These are phyloP conservation scores for Aspergillus panamensis DNA, from an alignment of 495 filamentous ascomycete species.

Conservation along the genomic window DNA sequence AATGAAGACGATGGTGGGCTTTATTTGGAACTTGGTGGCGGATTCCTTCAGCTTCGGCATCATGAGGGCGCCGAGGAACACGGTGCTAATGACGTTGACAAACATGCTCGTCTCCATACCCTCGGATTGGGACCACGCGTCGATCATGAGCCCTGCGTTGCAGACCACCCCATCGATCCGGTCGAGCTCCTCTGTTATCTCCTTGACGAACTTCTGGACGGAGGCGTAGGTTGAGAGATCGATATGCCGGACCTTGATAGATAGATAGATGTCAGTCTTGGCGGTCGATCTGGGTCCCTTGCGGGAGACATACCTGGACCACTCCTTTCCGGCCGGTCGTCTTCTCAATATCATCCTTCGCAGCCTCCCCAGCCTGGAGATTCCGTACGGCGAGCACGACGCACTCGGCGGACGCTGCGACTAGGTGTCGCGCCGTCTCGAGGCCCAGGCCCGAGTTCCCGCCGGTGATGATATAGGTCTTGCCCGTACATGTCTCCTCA, in stretches of 20 bases:
- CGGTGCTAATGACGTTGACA: constrained; percentile 43
- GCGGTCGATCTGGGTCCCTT: not conserved
- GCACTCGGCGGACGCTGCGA: constrained; percentile 24
- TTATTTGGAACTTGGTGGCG: constrained; percentile 10
- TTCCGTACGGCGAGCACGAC: constrained; percentile 52
- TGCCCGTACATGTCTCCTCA: not conserved
- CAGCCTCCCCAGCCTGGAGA: constrained; percentile 38
- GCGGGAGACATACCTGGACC: not conserved
- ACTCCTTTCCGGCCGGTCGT: constrained; percentile 11
- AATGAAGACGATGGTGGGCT: constrained; percentile 15
- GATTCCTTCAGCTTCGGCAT: constrained; percentile 28
- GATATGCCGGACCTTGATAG: constrained; percentile 31
- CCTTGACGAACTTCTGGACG: constrained; percentile 31
- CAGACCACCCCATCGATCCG: constrained; percentile 34
- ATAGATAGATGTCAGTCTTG: constrained; percentile 6
- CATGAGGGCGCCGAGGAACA: constrained; percentile 31
- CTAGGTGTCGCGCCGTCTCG: constrained; percentile 25
- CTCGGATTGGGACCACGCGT: constrained; percentile 22
- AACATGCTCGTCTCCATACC: constrained; percentile 40
- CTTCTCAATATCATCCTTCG: constrained; percentile 24
- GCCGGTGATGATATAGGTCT: constrained; percentile 31
- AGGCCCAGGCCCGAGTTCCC: constrained; percentile 32
- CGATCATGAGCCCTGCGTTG: constrained; percentile 33
- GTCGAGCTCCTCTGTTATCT: constrained; percentile 17
- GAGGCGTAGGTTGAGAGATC: constrained; percentile 35